Evolutionary conservation across 768 basidiomycete genomes (phyloP), one percentile per base, ranked within the genome.

Genomic region (Phylloporus sp.): DNA sequence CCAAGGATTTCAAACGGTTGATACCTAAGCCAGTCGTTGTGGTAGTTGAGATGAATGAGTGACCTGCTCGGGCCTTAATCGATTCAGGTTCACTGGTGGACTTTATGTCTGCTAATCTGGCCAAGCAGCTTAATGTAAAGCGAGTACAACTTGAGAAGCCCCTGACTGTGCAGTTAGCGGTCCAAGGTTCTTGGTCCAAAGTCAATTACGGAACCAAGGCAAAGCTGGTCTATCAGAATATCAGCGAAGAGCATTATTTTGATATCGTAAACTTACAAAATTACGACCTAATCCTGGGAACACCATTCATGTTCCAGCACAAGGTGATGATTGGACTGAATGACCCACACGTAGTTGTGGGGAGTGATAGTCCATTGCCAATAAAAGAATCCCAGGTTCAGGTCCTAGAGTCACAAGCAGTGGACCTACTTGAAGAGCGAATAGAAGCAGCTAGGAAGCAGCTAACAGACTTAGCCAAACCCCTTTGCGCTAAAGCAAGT

Each of bases 211-310:
- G 48, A 0, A 53, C 49, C 1, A 52, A 31, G 16, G 62, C 44
- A 27, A 38, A 47, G 27, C 47, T 65, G 20, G 32, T 29, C 10
- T 63, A 50, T 41, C 56, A 62, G 28, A 26, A 47, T 0, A 60
- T 67, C 42, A 58, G n/a, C 18, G 49, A 47, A 38, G 43, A 65
- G 22, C 38, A 61, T 0, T 54, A 61, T 11, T 76, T 75, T 49
- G 65, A 76, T 53, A 56, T 76, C n/a, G n/a, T n/a, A n/a, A n/a
- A n/a, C n/a, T n/a, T n/a, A n/a, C n/a, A n/a, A n/a, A n/a, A n/a
- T n/a, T 75, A 76, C 36, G 73, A 77, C 22, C 3, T 70, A 5
- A 69, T 74, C 5, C 53, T 76, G 0, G 69, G 76, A 2, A 74
- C 73, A 0, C 74, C 71, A 1, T 76, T 67, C 39, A 28, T 75